Percentiles rank a stretch among this genome's conserved stretches.
Evolutionary conservation across 306 rosid species (phyloP).

Genomic region (Medicago lupulina): DNA sequence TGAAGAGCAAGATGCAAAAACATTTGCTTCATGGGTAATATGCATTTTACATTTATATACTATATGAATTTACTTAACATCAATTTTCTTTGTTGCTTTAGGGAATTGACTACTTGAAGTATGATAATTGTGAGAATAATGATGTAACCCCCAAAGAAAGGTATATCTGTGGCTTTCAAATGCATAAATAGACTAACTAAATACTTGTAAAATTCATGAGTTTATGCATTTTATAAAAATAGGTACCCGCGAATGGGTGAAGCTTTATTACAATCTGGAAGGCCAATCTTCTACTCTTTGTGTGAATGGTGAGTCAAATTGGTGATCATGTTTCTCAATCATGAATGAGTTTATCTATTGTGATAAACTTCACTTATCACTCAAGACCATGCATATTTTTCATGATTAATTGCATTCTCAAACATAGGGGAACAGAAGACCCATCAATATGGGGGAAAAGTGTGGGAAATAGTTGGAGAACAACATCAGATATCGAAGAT

Average conservation of each 20-base stretch:
- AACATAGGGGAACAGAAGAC: conserved; percentile 69
- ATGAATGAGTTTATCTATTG: background rate
- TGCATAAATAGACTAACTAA: background rate
- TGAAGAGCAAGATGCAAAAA: conserved; percentile 78
- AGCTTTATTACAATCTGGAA: conserved; percentile 59
- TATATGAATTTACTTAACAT: conserved; percentile 6
- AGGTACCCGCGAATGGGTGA: conserved; percentile 75
- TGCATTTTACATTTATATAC: background rate
- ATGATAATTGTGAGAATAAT: conserved; percentile 69
- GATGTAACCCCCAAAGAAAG: conserved; percentile 65
- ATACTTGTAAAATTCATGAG: conserved; percentile 10
- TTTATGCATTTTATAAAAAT: conserved; percentile 17
- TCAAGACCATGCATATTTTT: background rate
- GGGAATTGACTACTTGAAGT: conserved; percentile 84
- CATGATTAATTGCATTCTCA: conserved; percentile 32
- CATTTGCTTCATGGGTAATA: conserved; percentile 83
- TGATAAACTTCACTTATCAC: background rate
- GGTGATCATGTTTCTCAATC: conserved; percentile 9
- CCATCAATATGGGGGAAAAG: conserved; percentile 72
- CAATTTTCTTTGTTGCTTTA: conserved; percentile 27
- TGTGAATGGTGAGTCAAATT: conserved; percentile 74
- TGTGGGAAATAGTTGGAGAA: conserved; percentile 87
- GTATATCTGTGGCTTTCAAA: conserved; percentile 38
- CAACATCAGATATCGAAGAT: conserved; percentile 76
- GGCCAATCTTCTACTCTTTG: conserved; percentile 67